Conservation (phyloP, 371 early-diverging fungal genomes). For the Batrachochytrium dendrobatidis region DNA sequence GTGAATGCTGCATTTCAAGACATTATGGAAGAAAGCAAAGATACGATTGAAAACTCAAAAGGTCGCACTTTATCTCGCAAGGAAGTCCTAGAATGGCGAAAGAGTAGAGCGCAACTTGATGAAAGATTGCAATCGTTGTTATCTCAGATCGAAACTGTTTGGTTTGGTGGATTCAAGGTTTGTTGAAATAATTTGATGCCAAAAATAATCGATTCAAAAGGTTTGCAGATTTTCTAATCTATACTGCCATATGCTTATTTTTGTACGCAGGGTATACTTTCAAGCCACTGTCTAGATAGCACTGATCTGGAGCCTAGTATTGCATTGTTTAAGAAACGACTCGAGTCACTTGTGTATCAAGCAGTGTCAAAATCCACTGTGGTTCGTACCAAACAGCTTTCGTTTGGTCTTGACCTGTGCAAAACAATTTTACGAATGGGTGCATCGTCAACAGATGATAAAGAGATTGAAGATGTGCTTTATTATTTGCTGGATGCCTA, state of each 20-base stretch:
- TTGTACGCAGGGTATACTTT: conserved; percentile 18
- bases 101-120: conserved; percentile 58
- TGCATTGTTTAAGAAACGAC: conserved; percentile 11
- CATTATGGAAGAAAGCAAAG: conserved; percentile 55
- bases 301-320: background rate
- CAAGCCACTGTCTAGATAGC: conserved; percentile 10
- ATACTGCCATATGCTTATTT: background rate
- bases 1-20: conserved; percentile 41
- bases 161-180: conserved; percentile 75
- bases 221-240: background rate
- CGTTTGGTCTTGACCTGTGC: conserved; percentile 46
- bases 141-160: conserved; percentile 54
- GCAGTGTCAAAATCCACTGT: conserved; percentile 14
- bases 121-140: conserved; percentile 52
- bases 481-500: conserved; percentile 62
- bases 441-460: conserved; percentile 35
- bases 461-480: conserved; percentile 59
- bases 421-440: conserved; percentile 46
- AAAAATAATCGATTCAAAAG: conserved; percentile 19
- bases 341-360: conserved; percentile 16
- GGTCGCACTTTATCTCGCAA: conserved; percentile 30
- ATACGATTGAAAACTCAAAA: conserved; percentile 27
- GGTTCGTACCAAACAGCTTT: too few species aligned
- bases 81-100: conserved; percentile 76
- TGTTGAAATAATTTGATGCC: conserved; percentile 9